phyloP scores from a whole-genome alignment of 2,329 filamentous ascomycete species.

The Aspergillus jensenii region DNA sequence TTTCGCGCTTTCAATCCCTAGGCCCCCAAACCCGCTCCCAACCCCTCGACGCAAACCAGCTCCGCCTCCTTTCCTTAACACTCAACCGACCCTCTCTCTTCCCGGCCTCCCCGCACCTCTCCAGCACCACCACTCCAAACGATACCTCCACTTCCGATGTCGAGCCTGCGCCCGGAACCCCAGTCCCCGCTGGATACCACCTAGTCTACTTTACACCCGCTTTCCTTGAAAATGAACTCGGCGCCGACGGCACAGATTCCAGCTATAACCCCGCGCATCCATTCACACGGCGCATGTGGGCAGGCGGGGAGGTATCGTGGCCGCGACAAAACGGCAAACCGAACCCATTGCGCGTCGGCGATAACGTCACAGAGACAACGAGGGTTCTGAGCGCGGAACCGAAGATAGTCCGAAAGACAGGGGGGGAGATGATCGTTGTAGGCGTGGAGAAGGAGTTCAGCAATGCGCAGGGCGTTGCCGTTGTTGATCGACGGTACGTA shows the following conservation, averaged over 20 bases:
- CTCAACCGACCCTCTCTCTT: constrained; percentile 52
- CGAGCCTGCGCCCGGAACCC: constrained; percentile 40
- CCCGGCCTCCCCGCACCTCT: constrained; percentile 39
- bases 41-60: constrained; percentile 61
- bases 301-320: constrained; percentile 61
- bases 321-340: constrained; percentile 29
- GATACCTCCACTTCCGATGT: neutral
- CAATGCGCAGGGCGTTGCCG: constrained; percentile 50
- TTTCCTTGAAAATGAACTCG: constrained; percentile 55
- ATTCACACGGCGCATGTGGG: constrained; percentile 68
- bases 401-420: constrained; percentile 56
- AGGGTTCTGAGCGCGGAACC: constrained; percentile 53
- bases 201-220: constrained; percentile 64
- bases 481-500: constrained; percentile 55
- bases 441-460: constrained; percentile 62
- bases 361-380: constrained; percentile 58
- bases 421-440: constrained; percentile 64
- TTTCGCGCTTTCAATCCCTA: constrained; percentile 42
- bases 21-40: constrained; percentile 50
- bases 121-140: constrained; percentile 35
- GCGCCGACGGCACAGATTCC: constrained; percentile 60
- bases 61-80: constrained; percentile 62
- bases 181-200: constrained; percentile 61
- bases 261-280: constrained; percentile 60
- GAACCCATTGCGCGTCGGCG: constrained; percentile 53